A percentile compares a stretch with the other conserved stretches of the same genome.
phyloP scores from a whole-genome alignment of 2,329 filamentous ascomycete species.

The Penicillium sp. region DNA sequence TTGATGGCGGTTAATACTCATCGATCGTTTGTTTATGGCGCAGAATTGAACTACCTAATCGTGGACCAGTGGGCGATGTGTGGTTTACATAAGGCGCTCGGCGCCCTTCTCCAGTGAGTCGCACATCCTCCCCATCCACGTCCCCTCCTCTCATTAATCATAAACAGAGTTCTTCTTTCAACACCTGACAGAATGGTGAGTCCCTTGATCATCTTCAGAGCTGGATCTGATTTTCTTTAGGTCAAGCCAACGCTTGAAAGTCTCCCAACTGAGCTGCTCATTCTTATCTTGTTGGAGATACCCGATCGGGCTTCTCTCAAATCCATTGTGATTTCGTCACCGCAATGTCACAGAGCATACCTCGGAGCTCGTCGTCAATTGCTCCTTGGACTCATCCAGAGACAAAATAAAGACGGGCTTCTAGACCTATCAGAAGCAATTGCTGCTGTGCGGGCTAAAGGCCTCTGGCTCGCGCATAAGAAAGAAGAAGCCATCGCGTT shows the following conservation, averaged over 20 bases:
- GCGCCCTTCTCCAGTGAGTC: too few species aligned
- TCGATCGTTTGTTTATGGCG: too few species aligned
- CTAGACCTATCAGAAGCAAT: conserved; percentile 22
- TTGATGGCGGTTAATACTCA: too few species aligned
- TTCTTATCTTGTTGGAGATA: conserved; percentile 14
- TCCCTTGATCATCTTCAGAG: too few species aligned
- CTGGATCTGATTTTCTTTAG: too few species aligned
- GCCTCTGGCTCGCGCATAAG: conserved; percentile 2
- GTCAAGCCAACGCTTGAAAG: not conserved
- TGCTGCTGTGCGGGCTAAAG: conserved; percentile 19
- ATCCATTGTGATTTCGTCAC: conserved; percentile 19
- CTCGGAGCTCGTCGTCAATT: not conserved
- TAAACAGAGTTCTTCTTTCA: too few species aligned
- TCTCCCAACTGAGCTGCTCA: conserved; percentile 19
- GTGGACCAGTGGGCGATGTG: too few species aligned
- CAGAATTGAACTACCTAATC: too few species aligned
- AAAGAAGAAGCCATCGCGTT: conserved; percentile 16
- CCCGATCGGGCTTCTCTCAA: conserved; percentile 12
- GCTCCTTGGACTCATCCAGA: conserved; percentile 2
- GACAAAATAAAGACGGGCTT: conserved; percentile 10
- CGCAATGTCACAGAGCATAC: conserved; percentile 16
- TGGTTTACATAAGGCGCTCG: too few species aligned
- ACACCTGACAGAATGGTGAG: too few species aligned
- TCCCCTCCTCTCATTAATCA: too few species aligned
- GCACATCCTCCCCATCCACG: too few species aligned